A percentile compares a stretch with the other conserved stretches of the same genome.
Evolutionary conservation across 2,329 filamentous ascomycete genomes (phyloP).

Genomic region (Curvularia sp.): DNA sequence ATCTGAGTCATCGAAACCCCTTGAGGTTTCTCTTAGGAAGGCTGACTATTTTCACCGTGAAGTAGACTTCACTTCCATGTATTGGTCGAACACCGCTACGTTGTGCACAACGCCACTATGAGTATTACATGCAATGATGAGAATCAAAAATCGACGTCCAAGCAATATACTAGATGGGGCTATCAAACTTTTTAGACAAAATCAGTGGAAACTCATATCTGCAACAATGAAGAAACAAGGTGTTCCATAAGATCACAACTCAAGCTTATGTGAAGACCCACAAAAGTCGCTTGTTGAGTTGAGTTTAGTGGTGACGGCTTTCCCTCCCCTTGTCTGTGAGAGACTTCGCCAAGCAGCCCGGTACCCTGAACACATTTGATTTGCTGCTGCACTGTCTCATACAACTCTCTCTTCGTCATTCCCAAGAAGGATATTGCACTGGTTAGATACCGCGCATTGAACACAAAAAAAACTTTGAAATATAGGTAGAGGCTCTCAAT

Average conservation of each 20-base stretch:
- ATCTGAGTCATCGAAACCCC: neutral
- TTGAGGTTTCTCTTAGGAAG: neutral
- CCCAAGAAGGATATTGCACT: neutral
- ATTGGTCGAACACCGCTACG: neutral
- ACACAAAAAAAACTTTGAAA: neutral
- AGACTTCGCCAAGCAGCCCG: neutral
- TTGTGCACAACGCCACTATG: too few relatives aligned
- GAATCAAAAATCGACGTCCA: too few relatives aligned
- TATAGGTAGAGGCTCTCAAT: neutral
- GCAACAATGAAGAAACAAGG: neutral
- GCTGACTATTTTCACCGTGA: too few relatives aligned
- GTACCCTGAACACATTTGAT: neutral
- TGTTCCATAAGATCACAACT: neutral
- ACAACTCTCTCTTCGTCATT: neutral
- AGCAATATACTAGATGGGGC: neutral
- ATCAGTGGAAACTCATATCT: neutral
- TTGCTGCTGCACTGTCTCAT: neutral
- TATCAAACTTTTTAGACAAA: neutral
- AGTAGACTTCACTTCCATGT: neutral
- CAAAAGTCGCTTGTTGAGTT: neutral
- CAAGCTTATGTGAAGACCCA: neutral
- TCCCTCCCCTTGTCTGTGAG: neutral
- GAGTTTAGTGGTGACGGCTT: neutral
- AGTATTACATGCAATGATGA: neutral
- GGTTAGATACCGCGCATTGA: neutral